phyloP scores from a whole-genome alignment of 192 early-diverging fungal species.

The Dimargaris cristalligena region DNA sequence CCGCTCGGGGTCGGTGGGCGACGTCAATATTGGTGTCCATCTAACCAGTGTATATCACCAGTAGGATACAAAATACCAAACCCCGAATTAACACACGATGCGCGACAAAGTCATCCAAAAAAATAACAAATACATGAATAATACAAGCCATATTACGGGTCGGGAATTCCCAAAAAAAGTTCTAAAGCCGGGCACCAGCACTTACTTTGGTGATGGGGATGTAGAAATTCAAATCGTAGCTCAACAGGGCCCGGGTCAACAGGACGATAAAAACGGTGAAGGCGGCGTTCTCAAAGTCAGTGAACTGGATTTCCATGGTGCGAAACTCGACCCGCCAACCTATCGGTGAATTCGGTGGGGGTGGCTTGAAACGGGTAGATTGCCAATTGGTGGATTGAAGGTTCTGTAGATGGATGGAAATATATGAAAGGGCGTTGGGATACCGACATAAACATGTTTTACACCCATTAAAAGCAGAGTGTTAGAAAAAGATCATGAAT shows the following conservation, averaged over 20 bases:
- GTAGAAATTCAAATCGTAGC: slow-evolving; percentile 87
- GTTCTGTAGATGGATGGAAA: too few relatives aligned
- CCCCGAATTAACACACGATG: not conserved
- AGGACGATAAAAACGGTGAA: slow-evolving; percentile 88
- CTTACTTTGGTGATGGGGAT: slow-evolving; percentile 80
- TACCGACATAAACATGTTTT: too few relatives aligned
- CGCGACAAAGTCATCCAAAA: not conserved
- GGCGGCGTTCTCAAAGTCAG: slow-evolving; percentile 94
- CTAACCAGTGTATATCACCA: slow-evolving; percentile 14
- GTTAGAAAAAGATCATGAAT: too few relatives aligned
- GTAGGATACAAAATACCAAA: not conserved
- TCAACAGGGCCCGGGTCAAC: slow-evolving; percentile 69
- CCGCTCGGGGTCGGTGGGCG: slow-evolving; percentile 73
- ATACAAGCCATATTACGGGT: not conserved
- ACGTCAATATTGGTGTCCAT: slow-evolving; percentile 89
- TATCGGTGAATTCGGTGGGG: slow-evolving; percentile 74
- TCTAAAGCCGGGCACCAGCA: not conserved
- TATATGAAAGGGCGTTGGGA: too few relatives aligned
- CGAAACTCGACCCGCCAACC: slow-evolving; percentile 99
- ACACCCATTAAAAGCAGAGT: too few relatives aligned
- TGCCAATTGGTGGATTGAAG: slow-evolving; percentile 99
- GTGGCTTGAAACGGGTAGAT: slow-evolving; percentile 96
- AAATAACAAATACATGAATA: not conserved
- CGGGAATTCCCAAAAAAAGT: not conserved
- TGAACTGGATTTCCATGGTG: slow-evolving; percentile 89